phyloP scores from a whole-genome alignment of 495 filamentous ascomycete genomes.

The Thermothielavioides terrestris region DNA sequence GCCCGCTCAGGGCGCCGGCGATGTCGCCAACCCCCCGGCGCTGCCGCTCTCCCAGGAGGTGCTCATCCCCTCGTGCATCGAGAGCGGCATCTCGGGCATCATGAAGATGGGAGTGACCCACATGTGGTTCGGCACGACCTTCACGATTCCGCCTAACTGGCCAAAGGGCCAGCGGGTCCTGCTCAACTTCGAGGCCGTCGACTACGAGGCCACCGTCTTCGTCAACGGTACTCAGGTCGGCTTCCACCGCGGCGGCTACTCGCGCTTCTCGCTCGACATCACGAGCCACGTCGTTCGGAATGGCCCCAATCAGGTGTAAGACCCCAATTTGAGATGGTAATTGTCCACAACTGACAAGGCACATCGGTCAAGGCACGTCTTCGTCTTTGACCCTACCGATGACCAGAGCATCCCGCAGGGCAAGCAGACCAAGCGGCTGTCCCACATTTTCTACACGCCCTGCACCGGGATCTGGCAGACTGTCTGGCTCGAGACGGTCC shows the following conservation, averaged over 20 bases:
- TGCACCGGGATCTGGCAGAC: slow-evolving; percentile 64
- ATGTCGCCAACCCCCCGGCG: slow-evolving; percentile 36
- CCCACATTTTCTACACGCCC: slow-evolving; percentile 62
- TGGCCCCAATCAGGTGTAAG: slow-evolving; percentile 48
- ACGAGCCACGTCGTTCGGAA: slow-evolving; percentile 40
- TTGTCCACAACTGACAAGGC: no score
- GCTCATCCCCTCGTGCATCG: slow-evolving; percentile 56
- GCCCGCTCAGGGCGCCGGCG: slow-evolving; percentile 32
- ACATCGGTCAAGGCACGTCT: slow-evolving; percentile 48
- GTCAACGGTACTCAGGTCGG: slow-evolving; percentile 50
- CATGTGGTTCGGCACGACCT: slow-evolving; percentile 54
- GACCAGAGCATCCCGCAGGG: slow-evolving; percentile 51
- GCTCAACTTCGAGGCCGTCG: slow-evolving; percentile 62
- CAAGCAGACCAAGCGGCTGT: slow-evolving; percentile 50
- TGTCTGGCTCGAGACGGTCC: slow-evolving; percentile 58
- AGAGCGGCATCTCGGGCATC: slow-evolving; percentile 45
- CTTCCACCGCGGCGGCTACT: slow-evolving; percentile 55
- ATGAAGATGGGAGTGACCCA: slow-evolving; percentile 39
- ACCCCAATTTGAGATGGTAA: no score
- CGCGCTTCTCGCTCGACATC: slow-evolving; percentile 51
- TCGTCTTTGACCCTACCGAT: slow-evolving; percentile 59
- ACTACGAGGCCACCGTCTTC: slow-evolving; percentile 57
- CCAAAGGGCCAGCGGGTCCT: slow-evolving; percentile 31
- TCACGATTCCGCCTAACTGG: slow-evolving; percentile 46
- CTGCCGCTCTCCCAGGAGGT: slow-evolving; percentile 40